phyloP scores from a whole-genome alignment of 2,329 filamentous ascomycete species.

The Fusarium concolor region DNA sequence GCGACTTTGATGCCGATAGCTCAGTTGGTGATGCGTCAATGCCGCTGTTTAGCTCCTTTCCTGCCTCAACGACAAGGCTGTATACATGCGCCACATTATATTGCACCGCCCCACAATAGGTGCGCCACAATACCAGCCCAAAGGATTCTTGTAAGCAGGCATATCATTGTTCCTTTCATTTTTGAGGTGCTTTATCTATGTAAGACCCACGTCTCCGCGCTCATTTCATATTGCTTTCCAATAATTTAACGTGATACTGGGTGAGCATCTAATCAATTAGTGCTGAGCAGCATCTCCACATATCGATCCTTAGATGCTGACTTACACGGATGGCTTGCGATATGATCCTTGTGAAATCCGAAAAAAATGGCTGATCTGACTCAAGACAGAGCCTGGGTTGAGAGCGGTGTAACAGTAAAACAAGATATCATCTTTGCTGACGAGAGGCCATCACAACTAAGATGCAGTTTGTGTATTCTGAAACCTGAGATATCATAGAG shows the following conservation, averaged over 20 bases:
- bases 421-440: not conserved
- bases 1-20: conserved; percentile 36
- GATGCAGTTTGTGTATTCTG: conserved; percentile 14
- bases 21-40: conserved; percentile 38
- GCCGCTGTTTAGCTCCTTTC: conserved; percentile 38
- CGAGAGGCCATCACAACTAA: conserved; percentile 14
- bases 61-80: conserved; percentile 47
- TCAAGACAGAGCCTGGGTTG: conserved; percentile 1
- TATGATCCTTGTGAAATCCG: not conserved
- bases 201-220: not conserved
- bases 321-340: conserved; percentile 4
- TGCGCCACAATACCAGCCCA: conserved; percentile 10
- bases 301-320: not conserved
- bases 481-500: conserved; percentile 16
- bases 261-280: not conserved
- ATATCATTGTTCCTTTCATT: not conserved
- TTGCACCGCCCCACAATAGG: conserved; percentile 17
- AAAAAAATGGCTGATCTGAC: not conserved
- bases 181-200: not conserved
- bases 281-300: not conserved
- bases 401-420: conserved; percentile 4
- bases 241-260: not conserved
- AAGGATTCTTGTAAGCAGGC: not conserved
- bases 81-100: conserved; percentile 24
- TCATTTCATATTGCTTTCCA: not conserved